phyloP scores from a whole-genome alignment of 202 grass and related monocot species.

The Saccharum hybrid region DNA sequence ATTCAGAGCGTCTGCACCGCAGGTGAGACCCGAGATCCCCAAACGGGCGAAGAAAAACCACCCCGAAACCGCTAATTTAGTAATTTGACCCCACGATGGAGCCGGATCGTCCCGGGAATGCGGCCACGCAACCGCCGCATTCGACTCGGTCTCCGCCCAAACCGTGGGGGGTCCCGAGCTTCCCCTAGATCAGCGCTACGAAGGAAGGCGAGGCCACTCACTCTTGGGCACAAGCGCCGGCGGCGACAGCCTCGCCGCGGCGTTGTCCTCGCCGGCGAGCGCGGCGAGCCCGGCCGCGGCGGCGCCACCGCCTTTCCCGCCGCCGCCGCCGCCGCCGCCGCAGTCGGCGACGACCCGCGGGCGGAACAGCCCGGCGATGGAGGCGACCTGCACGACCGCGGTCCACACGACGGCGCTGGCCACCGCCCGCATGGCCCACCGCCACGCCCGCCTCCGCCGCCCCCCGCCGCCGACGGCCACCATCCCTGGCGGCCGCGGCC shows the following conservation, averaged over 20 bases:
- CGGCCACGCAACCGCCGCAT: conserved; percentile 44
- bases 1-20: not conserved
- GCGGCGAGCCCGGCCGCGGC: conserved; percentile 45
- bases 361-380: conserved; percentile 63
- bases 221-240: conserved; percentile 70
- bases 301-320: not conserved
- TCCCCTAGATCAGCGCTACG: conserved; percentile 46
- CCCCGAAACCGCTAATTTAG: not conserved
- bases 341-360: conserved; percentile 57
- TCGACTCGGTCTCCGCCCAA: conserved; percentile 30
- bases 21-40: conserved; percentile 26
- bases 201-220: conserved; percentile 44
- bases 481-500: conserved; percentile 13
- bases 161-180: conserved; percentile 18
- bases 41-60: not conserved
- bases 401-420: conserved; percentile 82
- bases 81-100: conserved; percentile 15
- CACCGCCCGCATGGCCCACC: conserved; percentile 75
- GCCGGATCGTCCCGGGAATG: conserved; percentile 19
- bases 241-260: conserved; percentile 51
- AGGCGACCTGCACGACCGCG: conserved; percentile 68
- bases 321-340: conserved; percentile 9
- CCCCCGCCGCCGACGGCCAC: conserved; percentile 23
- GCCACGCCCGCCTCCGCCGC: conserved; percentile 51
- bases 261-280: conserved; percentile 58